Evolutionary conservation across 2,329 filamentous ascomycete genomes (phyloP).

Genomic region (Exophiala bonariae): DNA sequence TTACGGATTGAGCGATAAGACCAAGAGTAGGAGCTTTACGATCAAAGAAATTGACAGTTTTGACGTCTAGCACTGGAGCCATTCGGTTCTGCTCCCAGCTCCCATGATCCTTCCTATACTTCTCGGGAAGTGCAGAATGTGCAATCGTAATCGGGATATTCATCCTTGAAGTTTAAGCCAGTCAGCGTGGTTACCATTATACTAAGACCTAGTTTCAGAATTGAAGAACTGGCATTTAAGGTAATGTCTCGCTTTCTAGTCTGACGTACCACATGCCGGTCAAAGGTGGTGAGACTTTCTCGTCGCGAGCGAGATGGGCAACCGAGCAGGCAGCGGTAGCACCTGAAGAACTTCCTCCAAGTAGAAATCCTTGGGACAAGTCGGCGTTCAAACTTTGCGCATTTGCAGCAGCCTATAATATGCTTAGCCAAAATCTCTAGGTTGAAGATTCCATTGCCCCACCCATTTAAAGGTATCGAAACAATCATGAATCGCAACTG

Average conservation of each 20-base stretch:
- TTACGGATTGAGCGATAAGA: too few relatives aligned
- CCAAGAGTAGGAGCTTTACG: too few relatives aligned
- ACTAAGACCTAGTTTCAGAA: too few relatives aligned
- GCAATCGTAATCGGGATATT: slow-evolving; percentile 32
- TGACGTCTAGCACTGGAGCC: slow-evolving; percentile 3
- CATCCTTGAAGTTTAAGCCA: too few relatives aligned
- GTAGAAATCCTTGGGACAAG: slow-evolving; percentile 44
- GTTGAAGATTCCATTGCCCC: slow-evolving; percentile 13
- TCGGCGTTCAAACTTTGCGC: slow-evolving; percentile 37
- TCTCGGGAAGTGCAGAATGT: slow-evolving; percentile 3
- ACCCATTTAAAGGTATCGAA: slow-evolving; percentile 17
- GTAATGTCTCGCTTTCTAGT: too few relatives aligned
- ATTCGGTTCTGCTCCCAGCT: slow-evolving; percentile 9
- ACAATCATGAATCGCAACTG: slow-evolving; percentile 10
- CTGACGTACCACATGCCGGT: slow-evolving; percentile 30
- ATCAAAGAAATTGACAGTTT: slow-evolving; percentile 24
- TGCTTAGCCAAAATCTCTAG: not conserved
- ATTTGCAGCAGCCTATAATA: slow-evolving; percentile 43
- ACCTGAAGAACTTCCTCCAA: slow-evolving; percentile 51
- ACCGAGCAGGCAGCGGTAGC: slow-evolving; percentile 37
- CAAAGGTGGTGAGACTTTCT: slow-evolving; percentile 39
- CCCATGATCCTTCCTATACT: slow-evolving; percentile 2
- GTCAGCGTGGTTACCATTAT: too few relatives aligned
- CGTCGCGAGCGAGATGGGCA: slow-evolving; percentile 35
- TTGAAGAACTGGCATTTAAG: too few relatives aligned